Evolutionary conservation across 1,284 basidiomycete species (phyloP).

Genomic region (Ganoderma meredithae): DNA sequence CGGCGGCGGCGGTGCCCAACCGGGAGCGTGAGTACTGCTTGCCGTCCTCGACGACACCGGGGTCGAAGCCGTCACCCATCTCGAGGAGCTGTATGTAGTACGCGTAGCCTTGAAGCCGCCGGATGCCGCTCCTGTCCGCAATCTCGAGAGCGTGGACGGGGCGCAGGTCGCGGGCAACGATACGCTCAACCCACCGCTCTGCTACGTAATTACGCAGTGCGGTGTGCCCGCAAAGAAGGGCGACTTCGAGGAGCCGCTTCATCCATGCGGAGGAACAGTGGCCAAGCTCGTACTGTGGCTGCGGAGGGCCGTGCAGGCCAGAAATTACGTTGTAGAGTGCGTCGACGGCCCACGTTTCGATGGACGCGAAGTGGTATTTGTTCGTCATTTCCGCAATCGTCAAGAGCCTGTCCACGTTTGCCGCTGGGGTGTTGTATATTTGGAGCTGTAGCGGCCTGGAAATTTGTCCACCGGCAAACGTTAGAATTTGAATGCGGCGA

Average conservation of each 20-base stretch:
- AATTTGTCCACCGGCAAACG: slow-evolving; percentile 5
- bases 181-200: slow-evolving; percentile 38
- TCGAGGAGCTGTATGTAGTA: slow-evolving; percentile 43
- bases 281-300: slow-evolving; percentile 22
- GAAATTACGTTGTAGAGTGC: slow-evolving; percentile 38
- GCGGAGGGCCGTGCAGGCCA: slow-evolving; percentile 32
- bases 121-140: slow-evolving; percentile 37
- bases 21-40: slow-evolving; percentile 20
- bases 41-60: slow-evolving; percentile 29
- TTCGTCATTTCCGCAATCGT: slow-evolving; percentile 42
- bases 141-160: slow-evolving; percentile 38
- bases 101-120: slow-evolving; percentile 36
- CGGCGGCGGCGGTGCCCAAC: slow-evolving; percentile 8
- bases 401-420: slow-evolving; percentile 37
- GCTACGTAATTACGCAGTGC: slow-evolving; percentile 36
- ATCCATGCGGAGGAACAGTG: slow-evolving; percentile 35
- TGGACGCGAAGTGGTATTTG: slow-evolving; percentile 44
- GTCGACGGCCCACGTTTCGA: slow-evolving; percentile 42
- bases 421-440: slow-evolving; percentile 31
- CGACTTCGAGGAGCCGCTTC: slow-evolving; percentile 41
- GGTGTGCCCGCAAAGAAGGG: slow-evolving; percentile 40
- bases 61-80: slow-evolving; percentile 33
- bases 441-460: slow-evolving; percentile 41
- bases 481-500: slow-evolving; percentile 12
- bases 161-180: slow-evolving; percentile 33